Conservation (phyloP, 192 early-diverging fungal species). For the Coemansia sp. region DNA sequence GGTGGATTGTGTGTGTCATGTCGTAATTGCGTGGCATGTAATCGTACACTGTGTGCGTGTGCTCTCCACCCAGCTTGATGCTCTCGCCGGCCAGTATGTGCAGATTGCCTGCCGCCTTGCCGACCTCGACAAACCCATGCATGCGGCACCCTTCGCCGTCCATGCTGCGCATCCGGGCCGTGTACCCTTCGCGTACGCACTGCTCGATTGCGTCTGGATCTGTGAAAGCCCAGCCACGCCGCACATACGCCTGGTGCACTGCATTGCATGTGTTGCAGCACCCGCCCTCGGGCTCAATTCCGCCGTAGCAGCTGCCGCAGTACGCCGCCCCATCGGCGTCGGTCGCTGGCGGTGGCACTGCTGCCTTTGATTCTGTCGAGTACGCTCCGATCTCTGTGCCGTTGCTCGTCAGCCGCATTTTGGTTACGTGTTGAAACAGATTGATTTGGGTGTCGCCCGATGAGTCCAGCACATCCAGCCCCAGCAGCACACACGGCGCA, state of each 20-base stretch:
- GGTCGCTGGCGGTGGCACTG: constrained; percentile 16
- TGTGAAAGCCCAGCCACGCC: constrained; percentile 80
- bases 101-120: constrained; percentile 91
- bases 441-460: constrained; percentile 85
- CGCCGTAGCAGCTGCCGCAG: constrained; percentile 93
- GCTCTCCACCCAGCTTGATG: constrained; percentile 25
- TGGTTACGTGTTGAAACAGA: constrained; percentile 76
- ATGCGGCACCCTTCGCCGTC: constrained; percentile 89
- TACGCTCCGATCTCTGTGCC: constrained; percentile 62
- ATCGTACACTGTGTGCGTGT: constrained; percentile 39
- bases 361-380: constrained; percentile 19
- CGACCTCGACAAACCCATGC: constrained; percentile 75
- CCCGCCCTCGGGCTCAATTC: constrained; percentile 59
- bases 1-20: constrained; percentile 80
- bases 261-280: constrained; percentile 97
- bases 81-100: constrained; percentile 89
- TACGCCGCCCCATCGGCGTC: constrained; percentile 49
- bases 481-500: constrained; percentile 89
- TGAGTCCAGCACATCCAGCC: constrained; percentile 94
- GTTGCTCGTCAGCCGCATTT: constrained; percentile 66
- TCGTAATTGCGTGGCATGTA: constrained; percentile 62
- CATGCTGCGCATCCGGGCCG: constrained; percentile 71
- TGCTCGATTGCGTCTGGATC: constrained; percentile 80
- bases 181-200: constrained; percentile 85
- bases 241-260: constrained; percentile 80